Evolutionary conservation across 2,329 filamentous ascomycete genomes (phyloP).

Genomic region (Karstenula rhodostoma): DNA sequence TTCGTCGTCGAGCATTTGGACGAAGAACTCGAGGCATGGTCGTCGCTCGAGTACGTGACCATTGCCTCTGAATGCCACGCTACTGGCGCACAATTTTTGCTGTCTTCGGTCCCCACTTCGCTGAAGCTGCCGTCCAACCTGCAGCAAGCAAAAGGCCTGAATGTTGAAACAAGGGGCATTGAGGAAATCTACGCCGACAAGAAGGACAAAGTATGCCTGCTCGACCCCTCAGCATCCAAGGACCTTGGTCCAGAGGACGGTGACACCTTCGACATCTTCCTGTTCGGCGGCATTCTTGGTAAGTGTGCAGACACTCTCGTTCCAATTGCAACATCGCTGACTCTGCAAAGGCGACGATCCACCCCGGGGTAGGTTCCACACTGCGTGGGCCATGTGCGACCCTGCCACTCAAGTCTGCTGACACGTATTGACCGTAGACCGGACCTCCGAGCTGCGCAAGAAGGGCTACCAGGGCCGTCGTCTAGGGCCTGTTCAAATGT

Average conservation of each 20-base stretch:
- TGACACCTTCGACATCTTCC: constrained; percentile 83
- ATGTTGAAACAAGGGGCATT: constrained; percentile 77
- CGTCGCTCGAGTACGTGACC: constrained; percentile 86
- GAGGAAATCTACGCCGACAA: constrained; percentile 79
- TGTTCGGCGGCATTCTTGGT: constrained; percentile 97
- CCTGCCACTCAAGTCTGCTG: constrained; percentile 24
- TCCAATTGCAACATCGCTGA: constrained; percentile 31
- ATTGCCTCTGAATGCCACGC: constrained; percentile 83
- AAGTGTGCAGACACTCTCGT: constrained; percentile 36
- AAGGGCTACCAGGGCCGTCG: constrained; percentile 91
- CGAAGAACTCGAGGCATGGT: constrained; percentile 92
- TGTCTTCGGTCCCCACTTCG: constrained; percentile 78
- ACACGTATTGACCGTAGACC: constrained; percentile 65
- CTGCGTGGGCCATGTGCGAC: constrained; percentile 14
- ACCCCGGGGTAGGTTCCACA: constrained; percentile 73
- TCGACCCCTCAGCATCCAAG: constrained; percentile 83
- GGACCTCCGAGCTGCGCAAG: constrained; percentile 92
- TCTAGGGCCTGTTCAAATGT: constrained; percentile 95
- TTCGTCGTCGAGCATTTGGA: constrained; percentile 98
- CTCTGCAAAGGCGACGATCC: constrained; percentile 80
- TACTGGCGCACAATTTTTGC: constrained; percentile 73
- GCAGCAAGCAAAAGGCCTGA: constrained; percentile 67
- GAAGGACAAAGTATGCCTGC: constrained; percentile 81
- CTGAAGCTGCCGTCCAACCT: constrained; percentile 70
- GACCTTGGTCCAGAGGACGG: constrained; percentile 87